These are phyloP conservation scores for Hippophae gyantsensis DNA, from an alignment of 306 rosid species.

Conservation along the genomic window DNA sequence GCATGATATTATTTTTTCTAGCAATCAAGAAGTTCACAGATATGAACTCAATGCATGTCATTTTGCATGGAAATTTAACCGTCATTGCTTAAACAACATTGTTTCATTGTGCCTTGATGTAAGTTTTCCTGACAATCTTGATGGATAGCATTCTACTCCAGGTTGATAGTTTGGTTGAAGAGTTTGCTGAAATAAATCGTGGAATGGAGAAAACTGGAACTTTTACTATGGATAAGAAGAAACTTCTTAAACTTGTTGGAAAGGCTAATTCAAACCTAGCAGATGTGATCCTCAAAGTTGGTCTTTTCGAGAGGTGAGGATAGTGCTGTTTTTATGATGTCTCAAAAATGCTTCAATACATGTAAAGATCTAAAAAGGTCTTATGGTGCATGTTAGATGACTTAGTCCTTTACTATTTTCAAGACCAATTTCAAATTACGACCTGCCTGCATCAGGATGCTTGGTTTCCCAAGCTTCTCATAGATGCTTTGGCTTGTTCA, in stretches of 20 bases:
- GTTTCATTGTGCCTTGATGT: constrained; percentile 1
- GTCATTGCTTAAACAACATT: constrained; percentile 5
- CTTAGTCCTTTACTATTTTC: neutral
- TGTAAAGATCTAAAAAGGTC: neutral
- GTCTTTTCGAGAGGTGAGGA: constrained; percentile 88
- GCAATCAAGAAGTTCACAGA: neutral
- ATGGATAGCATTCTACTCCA: constrained; percentile 24
- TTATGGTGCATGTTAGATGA: neutral
- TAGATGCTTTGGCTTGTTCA: constrained; percentile 2
- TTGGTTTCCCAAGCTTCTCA: neutral
- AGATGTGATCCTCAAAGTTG: constrained; percentile 93
- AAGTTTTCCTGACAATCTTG: constrained; percentile 10
- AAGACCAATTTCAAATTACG: no score
- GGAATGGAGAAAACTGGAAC: constrained; percentile 98
- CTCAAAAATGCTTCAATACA: constrained; percentile 3
- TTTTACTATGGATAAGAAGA: constrained; percentile 92
- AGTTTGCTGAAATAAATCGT: constrained; percentile 86
- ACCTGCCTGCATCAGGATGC: neutral
- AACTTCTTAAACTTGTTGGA: constrained; percentile 94
- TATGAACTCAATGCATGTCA: neutral
- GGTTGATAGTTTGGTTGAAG: constrained; percentile 91
- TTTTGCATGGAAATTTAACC: neutral
- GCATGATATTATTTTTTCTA: neutral
- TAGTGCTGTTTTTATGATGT: neutral
- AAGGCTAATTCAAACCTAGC: constrained; percentile 95